Percentiles rank a stretch among this genome's conserved stretches.
These are phyloP conservation scores for Naganishia vaughanmartiniae DNA, from an alignment of 768 basidiomycete genomes.

Conservation along the genomic window DNA sequence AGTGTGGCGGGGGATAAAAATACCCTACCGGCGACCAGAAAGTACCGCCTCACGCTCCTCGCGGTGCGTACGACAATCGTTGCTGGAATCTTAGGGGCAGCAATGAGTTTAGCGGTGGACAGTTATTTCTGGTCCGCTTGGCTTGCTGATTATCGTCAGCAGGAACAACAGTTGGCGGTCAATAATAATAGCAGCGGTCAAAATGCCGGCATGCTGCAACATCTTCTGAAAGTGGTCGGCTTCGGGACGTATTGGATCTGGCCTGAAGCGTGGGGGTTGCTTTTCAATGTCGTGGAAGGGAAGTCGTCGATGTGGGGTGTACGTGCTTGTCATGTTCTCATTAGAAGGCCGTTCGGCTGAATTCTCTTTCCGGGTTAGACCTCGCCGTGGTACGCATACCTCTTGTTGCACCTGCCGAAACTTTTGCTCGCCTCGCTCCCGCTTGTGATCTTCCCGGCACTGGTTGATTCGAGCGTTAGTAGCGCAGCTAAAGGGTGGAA, in stretches of 20 bases:
- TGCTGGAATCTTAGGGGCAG: constrained; percentile 38
- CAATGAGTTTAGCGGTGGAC: constrained; percentile 58
- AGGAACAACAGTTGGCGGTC: neutral
- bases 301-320: constrained; percentile 93
- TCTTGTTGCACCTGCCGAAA: constrained; percentile 69
- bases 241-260: constrained; percentile 57
- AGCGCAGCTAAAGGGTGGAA: constrained; percentile 10
- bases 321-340: constrained; percentile 47
- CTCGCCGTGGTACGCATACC: constrained; percentile 68
- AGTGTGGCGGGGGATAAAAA: neutral
- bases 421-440: constrained; percentile 65
- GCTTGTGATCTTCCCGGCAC: constrained; percentile 56
- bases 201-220: neutral
- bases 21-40: neutral
- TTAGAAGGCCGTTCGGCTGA: neutral
- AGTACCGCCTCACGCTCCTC: neutral
- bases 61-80: constrained; percentile 34
- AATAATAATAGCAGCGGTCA: too few relatives aligned
- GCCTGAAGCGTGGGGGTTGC: constrained; percentile 77
- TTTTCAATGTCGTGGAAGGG: constrained; percentile 82
- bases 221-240: constrained; percentile 49
- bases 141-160: constrained; percentile 27
- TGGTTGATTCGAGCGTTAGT: constrained; percentile 36
- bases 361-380: constrained; percentile 55
- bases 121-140: constrained; percentile 72